These are phyloP conservation scores for Chrysopogon serrulatus DNA, from an alignment of 176 grass and related monocot species.

Conservation along the genomic window DNA sequence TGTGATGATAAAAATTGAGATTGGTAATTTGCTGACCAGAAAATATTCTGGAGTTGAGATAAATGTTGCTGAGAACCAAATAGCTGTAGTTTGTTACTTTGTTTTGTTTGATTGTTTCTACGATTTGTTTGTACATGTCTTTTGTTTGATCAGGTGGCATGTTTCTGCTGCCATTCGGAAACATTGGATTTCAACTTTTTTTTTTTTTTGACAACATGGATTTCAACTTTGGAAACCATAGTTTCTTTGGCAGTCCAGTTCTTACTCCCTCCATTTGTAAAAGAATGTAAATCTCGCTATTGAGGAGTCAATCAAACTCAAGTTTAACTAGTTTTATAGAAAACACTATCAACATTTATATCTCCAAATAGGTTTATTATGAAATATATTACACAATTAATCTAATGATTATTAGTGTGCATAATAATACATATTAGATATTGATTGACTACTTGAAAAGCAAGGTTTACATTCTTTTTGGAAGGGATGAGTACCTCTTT, in stretches of 20 bases:
- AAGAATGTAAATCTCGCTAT: neutral
- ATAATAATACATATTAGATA: neutral
- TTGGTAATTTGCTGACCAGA: slow-evolving; percentile 49
- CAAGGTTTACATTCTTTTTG: neutral
- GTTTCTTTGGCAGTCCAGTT: neutral
- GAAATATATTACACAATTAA: neutral
- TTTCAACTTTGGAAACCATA: neutral
- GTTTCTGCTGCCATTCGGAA: neutral
- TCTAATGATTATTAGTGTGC: neutral
- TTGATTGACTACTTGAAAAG: neutral
- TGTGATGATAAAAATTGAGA: slow-evolving; percentile 44
- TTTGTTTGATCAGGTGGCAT: neutral
- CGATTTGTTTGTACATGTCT: neutral
- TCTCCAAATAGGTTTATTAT: neutral
- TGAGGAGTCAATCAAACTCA: neutral
- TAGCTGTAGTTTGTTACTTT: neutral
- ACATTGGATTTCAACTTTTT: neutral
- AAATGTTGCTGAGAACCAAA: neutral
- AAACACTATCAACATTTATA: neutral
- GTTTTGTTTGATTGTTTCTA: neutral
- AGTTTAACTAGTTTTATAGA: neutral
- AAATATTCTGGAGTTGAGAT: neutral
- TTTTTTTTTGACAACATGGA: no score
- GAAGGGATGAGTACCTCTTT: neutral
- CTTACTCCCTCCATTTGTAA: neutral